Evolutionary conservation across 2,329 filamentous ascomycete species (phyloP), one percentile per base, ranked within the genome.

Genomic region (Ophiostoma himal-ulmi): DNA sequence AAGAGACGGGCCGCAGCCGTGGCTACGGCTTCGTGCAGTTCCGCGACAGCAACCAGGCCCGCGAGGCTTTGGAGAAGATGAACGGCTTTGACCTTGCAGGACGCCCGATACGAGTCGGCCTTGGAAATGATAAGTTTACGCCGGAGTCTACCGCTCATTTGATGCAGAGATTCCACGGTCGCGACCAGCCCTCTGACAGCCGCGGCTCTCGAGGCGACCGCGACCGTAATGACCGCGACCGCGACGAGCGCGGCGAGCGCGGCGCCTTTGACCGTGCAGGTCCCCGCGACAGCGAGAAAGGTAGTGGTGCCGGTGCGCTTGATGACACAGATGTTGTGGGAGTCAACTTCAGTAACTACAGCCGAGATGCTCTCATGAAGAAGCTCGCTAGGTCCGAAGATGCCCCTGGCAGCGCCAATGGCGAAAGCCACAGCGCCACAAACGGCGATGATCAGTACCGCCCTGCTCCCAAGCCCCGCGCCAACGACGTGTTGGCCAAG

Each of bases 111-210:
- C 93, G 95, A 79, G 96, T 99, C 81, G 95, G 95, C 81, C 92
- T 99, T 83, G 95, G 95, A 82, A 99, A 97, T 84, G 95, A 99
- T 91, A 98, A 98, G 88, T 98, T 98, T 83, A 98, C 94, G 82
- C 91, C 94, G 78, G 95, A 98, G 83, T 95, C 93, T 81, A 97
- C 93, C 81, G 91, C 93, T 80, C 94, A 92, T 82, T 88, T 96
- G 79, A 84, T 96, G 78, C 93, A 96, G 83, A 93, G 93, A 82
- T 96, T 96, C 84, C 91, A 93, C 80, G 90, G 91, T 78, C 90
- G 91, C 81, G 89, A 88, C 64, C 85, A 86, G 81, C 85, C 44
- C 37, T n/a, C 65, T 5, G 69, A 70, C 54, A 26, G 94, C 75
- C 89, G 91, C 74, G 94, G 62, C 34, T 22, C 62, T 22, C 62